phyloP scores from a whole-genome alignment of 2,329 filamentous ascomycete species.

The Fusarium sp. region DNA sequence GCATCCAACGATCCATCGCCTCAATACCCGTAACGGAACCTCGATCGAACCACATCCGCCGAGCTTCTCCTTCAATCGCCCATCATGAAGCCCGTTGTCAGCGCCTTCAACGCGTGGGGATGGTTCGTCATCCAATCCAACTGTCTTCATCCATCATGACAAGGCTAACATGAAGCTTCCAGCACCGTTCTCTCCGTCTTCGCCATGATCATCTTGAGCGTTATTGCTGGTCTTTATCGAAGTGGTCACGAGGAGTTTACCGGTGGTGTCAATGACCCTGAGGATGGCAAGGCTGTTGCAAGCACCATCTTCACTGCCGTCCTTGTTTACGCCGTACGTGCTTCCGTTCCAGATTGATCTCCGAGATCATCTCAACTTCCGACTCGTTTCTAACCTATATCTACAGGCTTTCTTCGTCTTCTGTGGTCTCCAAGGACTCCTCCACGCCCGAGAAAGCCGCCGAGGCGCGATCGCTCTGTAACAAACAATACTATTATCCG shows the following conservation, averaged over 20 bases:
- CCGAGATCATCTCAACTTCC: not conserved
- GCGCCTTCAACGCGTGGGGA: constrained; percentile 92
- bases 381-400: constrained; percentile 11
- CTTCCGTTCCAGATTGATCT: not conserved
- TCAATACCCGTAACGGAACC: constrained; percentile 1
- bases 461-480: constrained; percentile 84
- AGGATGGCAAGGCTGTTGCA: constrained; percentile 82
- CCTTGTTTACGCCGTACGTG: constrained; percentile 85
- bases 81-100: constrained; percentile 94
- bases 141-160: constrained; percentile 25
- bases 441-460: constrained; percentile 85
- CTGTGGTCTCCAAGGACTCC: constrained; percentile 87
- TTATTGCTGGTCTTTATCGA: constrained; percentile 78
- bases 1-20: constrained; percentile 19
- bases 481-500: constrained; percentile 37
- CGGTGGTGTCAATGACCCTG: constrained; percentile 77
- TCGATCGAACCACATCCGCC: not conserved
- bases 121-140: constrained; percentile 71
- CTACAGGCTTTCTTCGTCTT: constrained; percentile 86
- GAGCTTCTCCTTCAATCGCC: constrained; percentile 27
- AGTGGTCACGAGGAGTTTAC: constrained; percentile 85
- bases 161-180: constrained; percentile 42
- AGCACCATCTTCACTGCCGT: constrained; percentile 89
- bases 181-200: constrained; percentile 80
- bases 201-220: constrained; percentile 72